These are phyloP conservation scores for Meira nashicola DNA, from an alignment of 1,284 basidiomycete species.

Conservation along the genomic window DNA sequence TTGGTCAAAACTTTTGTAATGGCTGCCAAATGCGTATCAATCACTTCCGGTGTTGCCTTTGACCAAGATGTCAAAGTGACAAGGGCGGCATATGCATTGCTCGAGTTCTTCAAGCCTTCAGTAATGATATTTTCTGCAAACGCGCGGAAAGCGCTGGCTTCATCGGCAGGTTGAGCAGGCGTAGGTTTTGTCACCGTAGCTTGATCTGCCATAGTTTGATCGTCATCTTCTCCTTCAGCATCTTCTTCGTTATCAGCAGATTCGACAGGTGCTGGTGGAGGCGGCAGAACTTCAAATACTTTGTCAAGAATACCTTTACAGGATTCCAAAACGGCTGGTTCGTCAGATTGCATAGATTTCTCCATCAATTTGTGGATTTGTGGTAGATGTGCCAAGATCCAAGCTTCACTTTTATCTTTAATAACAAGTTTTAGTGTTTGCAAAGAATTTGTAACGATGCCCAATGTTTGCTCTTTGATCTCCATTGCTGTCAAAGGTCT, in stretches of 20 bases:
- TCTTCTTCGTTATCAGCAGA: constrained; percentile 35
- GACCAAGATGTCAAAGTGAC: constrained; percentile 84
- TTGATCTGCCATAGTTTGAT: constrained; percentile 1
- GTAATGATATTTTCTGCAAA: constrained; percentile 70
- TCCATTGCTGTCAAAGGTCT: constrained; percentile 60
- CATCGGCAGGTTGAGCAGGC: constrained; percentile 7
- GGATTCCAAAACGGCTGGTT: constrained; percentile 36
- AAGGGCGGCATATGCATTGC: constrained; percentile 72
- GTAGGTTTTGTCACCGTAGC: constrained; percentile 1
- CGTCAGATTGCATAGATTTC: constrained; percentile 34
- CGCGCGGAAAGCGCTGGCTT: constrained; percentile 59
- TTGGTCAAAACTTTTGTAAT: constrained; percentile 81
- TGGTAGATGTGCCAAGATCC: constrained; percentile 71
- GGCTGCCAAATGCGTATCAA: constrained; percentile 72
- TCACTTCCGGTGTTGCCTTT: constrained; percentile 71
- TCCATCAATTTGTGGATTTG: constrained; percentile 81
- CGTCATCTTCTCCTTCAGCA: constrained; percentile 59
- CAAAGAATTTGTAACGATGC: constrained; percentile 73
- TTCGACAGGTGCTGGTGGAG: constrained; percentile 30
- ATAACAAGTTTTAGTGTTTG: constrained; percentile 85
- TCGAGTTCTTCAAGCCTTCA: constrained; percentile 73
- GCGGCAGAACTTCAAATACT: constrained; percentile 74
- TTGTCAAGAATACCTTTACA: constrained; percentile 67
- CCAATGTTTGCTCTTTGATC: constrained; percentile 62
- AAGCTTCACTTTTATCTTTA: constrained; percentile 74